Base-by-base conservation (phyloP, 169 alveolate species). In the Plasmodium relictum region DNA sequence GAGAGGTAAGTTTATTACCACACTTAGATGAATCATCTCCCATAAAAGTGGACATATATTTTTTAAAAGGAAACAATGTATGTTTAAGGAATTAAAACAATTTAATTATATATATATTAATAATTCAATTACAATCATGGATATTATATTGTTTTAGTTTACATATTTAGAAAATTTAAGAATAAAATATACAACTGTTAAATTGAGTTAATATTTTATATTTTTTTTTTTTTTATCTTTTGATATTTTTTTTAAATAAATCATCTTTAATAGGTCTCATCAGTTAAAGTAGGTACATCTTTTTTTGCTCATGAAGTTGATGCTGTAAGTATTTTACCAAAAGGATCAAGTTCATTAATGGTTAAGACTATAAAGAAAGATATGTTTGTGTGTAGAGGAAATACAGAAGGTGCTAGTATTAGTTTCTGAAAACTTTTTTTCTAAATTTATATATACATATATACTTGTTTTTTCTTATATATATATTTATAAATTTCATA, bases 341-440 rank as follows among this genome's bases (percentile, higher is more conserved):
- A 39, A 37, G 94, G 93, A 9, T 80, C 89, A 62, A 68, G 89
- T 56, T 48, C 89, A 9, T 72, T 92, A 73, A 76, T 87, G n/a
- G 94, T 74, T 18, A 87, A 74, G 54, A 92, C 93, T 14, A 70
- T 92, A 86, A 58, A 52, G 68, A 88, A 59, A 24, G 93, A 92
- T 6, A 73, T 92, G 73, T 92, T 92, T 63, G 83, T 92, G 22
- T n/a, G 92, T 70, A 74, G 62, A 63, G 93, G 93, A 20, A 61
- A 91, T 56, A 26, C 88, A 14, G 92, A 91, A 61, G 94, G 94
- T 3, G 94, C 89, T 70, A 91, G 93, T n/a, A 16, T 92, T 48
- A 68, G 80, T 48, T 70, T 91, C 48, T 91, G 83, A 59, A 72
- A 48, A 20, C 18, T 18, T 50, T 22, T 42, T 63, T 78, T 63